Base-by-base conservation (phyloP, 257 asterid species). In the Jacaranda mimosifolia region DNA sequence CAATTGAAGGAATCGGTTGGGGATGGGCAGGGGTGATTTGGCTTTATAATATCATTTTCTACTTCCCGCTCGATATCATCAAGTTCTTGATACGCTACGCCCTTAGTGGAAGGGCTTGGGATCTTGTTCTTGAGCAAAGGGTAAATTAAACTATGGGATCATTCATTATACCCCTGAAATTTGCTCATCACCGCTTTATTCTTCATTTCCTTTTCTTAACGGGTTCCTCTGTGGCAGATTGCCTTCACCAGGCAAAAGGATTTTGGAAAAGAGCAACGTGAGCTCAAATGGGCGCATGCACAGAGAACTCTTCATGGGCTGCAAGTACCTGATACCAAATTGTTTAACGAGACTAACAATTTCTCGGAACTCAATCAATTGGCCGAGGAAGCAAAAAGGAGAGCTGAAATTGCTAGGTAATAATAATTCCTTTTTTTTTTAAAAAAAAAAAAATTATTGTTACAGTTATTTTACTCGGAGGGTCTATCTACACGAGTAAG, bases 1-100 rank as follows among this genome's bases (percentile, higher is more conserved):
- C 99, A 49, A 91, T 94, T 11, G 99, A 94, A 85, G 99, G 99
- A 74, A 94, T 94, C 39, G 99, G 99, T 7, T 94, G 99, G 99
- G 97, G 98, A 71, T 94, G 99, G 99, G 99, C 99, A 0, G 99
- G 99, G 0, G 98, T 94, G 56, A 90, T 94, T 79, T 94, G 99
- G 99, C 94, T 94, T 46, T 94, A 94, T 75, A 94, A 94, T 78
- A 68, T 94, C 73, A 76, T 94, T 38, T 86, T 83, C 84, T 94
- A 94, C 62, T 75, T 94, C 78, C 99, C 99, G 0, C 99, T 94
- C 7, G 99, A 94, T 79, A 75, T 91, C 63, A 89, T 94, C 74
- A 94, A 94, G 74, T 92, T 92, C 85, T 76, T 92, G 64, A 94
- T 46, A 78, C 94, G 96, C 40, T 94, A 94, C 45, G 88, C 96